Evolutionary conservation across 306 rosid species (phyloP).

Genomic region (Malus domestica): ASM211411v1 NC_041798.1:32207001-32207500

Average conservation of each 20-base stretch:
- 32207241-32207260: constrained; percentile 30
- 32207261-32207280: constrained; percentile 30
- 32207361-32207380: constrained; percentile 24
- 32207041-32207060: constrained; percentile 17
- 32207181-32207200: constrained; percentile 47
- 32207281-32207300: constrained; percentile 13
- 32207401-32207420: constrained; percentile 18
- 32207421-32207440: not conserved
- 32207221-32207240: constrained; percentile 63
- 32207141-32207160: constrained; percentile 33
- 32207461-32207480: constrained; percentile 15
- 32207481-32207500: constrained; percentile 33
- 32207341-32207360: constrained; percentile 13
- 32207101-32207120: constrained; percentile 29
- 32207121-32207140: constrained; percentile 30
- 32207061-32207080: constrained; percentile 16
- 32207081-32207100: constrained; percentile 43
- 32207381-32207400: constrained; percentile 40
- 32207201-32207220: constrained; percentile 54
- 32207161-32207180: constrained; percentile 37
- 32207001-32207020: constrained; percentile 25
- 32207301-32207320: constrained; percentile 11
- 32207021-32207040: constrained; percentile 39
- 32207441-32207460: not conserved
- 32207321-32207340: constrained; percentile 10